Evolutionary conservation across 2,329 filamentous ascomycete genomes (phyloP).

Genomic region (Dendryphion nanum): DNA sequence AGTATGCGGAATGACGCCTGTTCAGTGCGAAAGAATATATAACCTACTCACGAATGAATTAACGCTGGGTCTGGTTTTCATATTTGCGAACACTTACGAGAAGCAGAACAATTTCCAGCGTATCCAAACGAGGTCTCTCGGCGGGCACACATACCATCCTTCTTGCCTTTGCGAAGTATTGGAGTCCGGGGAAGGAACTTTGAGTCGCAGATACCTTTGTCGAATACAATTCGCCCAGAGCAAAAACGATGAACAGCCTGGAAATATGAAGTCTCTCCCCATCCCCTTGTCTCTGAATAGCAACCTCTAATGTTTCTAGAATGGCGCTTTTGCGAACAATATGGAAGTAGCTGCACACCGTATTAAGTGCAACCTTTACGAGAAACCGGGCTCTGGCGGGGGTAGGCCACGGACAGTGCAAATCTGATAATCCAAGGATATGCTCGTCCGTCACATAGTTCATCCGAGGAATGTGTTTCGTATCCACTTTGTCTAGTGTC

Average conservation of each 20-base stretch:
- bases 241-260: not conserved
- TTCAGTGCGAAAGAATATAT: slow-evolving; percentile 49
- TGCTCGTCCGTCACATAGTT: slow-evolving; percentile 32
- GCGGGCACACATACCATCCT: slow-evolving; percentile 40
- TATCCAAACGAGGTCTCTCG: slow-evolving; percentile 45
- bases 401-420: slow-evolving; percentile 10
- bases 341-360: slow-evolving; percentile 44
- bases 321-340: slow-evolving; percentile 43
- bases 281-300: slow-evolving; percentile 27
- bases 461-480: slow-evolving; percentile 32
- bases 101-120: slow-evolving; percentile 46
- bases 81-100: slow-evolving; percentile 33
- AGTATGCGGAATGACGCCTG: slow-evolving; percentile 45
- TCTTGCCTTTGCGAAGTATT: slow-evolving; percentile 45
- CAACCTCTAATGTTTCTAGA: slow-evolving; percentile 38
- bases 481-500: slow-evolving; percentile 19
- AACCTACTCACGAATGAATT: slow-evolving; percentile 31
- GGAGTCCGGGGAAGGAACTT: slow-evolving; percentile 43
- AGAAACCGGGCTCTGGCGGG: slow-evolving; percentile 12
- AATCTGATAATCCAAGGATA: slow-evolving; percentile 34
- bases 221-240: not conserved
- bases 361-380: slow-evolving; percentile 43
- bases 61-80: not conserved
- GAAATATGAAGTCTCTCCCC: not conserved
- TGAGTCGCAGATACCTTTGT: slow-evolving; percentile 15